phyloP scores from a whole-genome alignment of 164 flowering plant species.

The Hamamelis virginiana region DNA sequence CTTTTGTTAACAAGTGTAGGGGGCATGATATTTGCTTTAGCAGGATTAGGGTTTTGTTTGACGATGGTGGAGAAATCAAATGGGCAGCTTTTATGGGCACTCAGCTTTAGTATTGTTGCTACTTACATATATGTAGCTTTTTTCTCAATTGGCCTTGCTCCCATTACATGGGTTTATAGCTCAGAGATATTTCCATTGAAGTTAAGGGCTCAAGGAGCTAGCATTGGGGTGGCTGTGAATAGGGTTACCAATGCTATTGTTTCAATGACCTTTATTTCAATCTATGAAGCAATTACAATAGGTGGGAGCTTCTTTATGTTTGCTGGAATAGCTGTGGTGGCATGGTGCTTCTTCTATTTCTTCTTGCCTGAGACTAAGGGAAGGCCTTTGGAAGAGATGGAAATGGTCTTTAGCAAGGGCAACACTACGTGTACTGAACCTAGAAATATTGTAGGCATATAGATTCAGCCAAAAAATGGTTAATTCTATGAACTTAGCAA shows the following conservation, averaged over 20 bases:
- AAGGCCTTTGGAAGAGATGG: slow-evolving; percentile 47
- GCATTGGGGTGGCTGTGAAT: slow-evolving; percentile 50
- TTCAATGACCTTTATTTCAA: slow-evolving; percentile 41
- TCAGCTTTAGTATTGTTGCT: slow-evolving; percentile 23
- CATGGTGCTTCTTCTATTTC: slow-evolving; percentile 39
- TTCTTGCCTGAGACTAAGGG: slow-evolving; percentile 50
- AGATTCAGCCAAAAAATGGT: slow-evolving; percentile 10
- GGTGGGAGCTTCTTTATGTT: slow-evolving; percentile 53
- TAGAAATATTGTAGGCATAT: background rate
- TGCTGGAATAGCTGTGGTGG: slow-evolving; percentile 35
- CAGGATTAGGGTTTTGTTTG: slow-evolving; percentile 33
- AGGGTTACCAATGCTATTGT: slow-evolving; percentile 40
- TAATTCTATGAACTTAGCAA: too few relatives aligned
- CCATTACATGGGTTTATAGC: slow-evolving; percentile 52
- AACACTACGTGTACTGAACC: too few relatives aligned
- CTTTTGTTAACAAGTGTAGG: slow-evolving; percentile 31
- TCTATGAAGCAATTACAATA: slow-evolving; percentile 43
- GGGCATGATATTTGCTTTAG: slow-evolving; percentile 33
- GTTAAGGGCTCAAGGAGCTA: slow-evolving; percentile 46
- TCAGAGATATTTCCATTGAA: slow-evolving; percentile 53
- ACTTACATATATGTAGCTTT: slow-evolving; percentile 37
- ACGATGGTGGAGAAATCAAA: slow-evolving; percentile 27
- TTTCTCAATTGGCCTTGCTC: slow-evolving; percentile 43
- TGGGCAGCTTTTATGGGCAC: slow-evolving; percentile 32
- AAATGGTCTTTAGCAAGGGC: slow-evolving; percentile 27